Base-by-base conservation (phyloP, 2,329 filamentous ascomycete genomes). In the Paecilomyces fulvus region DNA sequence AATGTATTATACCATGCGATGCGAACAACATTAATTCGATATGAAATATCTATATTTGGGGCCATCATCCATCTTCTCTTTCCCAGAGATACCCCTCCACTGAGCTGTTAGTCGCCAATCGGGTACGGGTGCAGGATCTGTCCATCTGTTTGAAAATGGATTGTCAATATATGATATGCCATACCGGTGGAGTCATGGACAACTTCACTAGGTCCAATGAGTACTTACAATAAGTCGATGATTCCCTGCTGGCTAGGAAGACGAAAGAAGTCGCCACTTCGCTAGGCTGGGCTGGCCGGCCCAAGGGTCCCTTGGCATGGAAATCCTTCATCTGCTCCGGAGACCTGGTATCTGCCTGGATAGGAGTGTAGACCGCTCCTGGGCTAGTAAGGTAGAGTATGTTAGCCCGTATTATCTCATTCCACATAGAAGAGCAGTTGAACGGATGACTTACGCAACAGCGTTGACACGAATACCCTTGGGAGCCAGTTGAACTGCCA, bases 401-500 rank as follows among this genome's bases (percentile, higher is more conserved):
- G 43, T 37, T 30, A 30, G 31, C 17, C 46, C 33, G 20, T 14
- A 10, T 17, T 55, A 8, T 28, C 25, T 28, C 7, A 7, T 3
- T 12, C 12, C 14, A 14, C 2, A 3, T 43, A 30, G 21, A 49
- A 10, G n/a, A 31, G 6, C 50, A 23, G 49, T 9, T n/a, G 9
- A 8, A 2, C 14, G 33, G 23, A 21, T n/a, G n/a, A 64, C 71
- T 62, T 61, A 74, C 71, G 71, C 71, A 23, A 75, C 72, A 54
- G 67, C 69, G 63, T 77, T 84, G 48, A 84, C 80, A 1, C 80
- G 72, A 55, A 85, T 84, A 1, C 82, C 83, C 62, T 79, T 81
- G 1, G 77, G 71, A n/a, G 78, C 71, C 3, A 83, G 68, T 55
- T 84, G 77, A 58, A 79, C 74, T 0, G 80, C 75, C 37, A 84